Conservation (phyloP, 306 rosid species). For the Castanea mollissima region DNA sequence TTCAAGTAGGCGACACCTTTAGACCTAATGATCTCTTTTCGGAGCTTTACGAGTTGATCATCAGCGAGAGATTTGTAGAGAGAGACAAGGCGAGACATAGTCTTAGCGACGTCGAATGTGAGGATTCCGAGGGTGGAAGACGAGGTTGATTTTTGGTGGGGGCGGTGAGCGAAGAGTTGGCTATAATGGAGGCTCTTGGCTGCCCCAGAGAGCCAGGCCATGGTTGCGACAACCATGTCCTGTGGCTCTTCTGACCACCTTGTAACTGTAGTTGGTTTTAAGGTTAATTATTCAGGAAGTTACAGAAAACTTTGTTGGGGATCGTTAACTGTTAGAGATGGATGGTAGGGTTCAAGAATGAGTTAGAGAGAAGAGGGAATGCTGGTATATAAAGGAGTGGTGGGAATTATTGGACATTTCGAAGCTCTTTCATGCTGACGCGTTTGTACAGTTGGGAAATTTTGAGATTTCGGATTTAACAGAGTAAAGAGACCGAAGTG, state of each 20-base stretch:
- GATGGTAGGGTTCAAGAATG: background rate
- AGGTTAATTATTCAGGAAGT: background rate
- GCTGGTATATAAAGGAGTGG: constrained; percentile 6
- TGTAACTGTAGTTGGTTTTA: background rate
- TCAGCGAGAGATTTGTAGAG: constrained; percentile 60
- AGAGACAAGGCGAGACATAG: constrained; percentile 58
- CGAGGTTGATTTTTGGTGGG: constrained; percentile 6
- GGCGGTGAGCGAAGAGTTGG: constrained; percentile 23
- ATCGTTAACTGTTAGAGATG: background rate
- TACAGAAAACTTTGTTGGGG: background rate
- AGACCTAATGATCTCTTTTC: constrained; percentile 30
- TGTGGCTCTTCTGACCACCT: background rate
- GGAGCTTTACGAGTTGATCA: constrained; percentile 37
- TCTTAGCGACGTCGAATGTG: constrained; percentile 58
- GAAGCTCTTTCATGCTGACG: constrained; percentile 24
- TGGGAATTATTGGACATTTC: constrained; percentile 14
- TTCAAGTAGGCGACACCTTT: constrained; percentile 45
- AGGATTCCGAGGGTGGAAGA: constrained; percentile 49
- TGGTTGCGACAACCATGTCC: constrained; percentile 36
- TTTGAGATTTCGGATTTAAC: background rate
- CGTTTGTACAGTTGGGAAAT: constrained; percentile 17
- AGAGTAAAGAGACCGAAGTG: background rate
- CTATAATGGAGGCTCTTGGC: background rate
- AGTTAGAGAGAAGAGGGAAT: background rate
- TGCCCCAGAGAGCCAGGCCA: constrained; percentile 25